A percentile compares a stretch with the other conserved stretches of the same genome.
Evolutionary conservation across 2,329 filamentous ascomycete species (phyloP).

Genomic region (Fusarium newnesense): DNA sequence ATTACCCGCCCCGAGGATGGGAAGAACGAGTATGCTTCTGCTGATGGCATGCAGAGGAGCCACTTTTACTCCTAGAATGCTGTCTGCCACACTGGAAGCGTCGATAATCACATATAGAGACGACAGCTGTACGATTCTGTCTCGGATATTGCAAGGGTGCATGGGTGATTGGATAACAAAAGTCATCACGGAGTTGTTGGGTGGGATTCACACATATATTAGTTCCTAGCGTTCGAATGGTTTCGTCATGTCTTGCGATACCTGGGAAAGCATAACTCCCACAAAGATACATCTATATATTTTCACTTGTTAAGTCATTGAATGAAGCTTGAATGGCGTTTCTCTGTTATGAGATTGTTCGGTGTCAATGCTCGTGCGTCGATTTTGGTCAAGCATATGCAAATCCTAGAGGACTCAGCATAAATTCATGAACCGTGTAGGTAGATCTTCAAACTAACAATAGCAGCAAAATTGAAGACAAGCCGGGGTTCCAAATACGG

Average conservation of each 20-base stretch:
- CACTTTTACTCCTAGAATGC: slow-evolving; percentile 64
- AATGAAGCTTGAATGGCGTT: not conserved
- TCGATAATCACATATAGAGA: slow-evolving; percentile 10
- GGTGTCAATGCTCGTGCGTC: not conserved
- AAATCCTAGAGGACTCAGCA: not conserved
- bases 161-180: slow-evolving; percentile 43
- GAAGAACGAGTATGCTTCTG: slow-evolving; percentile 64
- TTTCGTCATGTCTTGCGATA: slow-evolving; percentile 29
- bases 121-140: slow-evolving; percentile 36
- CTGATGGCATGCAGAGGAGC: slow-evolving; percentile 67
- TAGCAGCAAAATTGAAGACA: not conserved
- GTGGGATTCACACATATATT: slow-evolving; percentile 32
- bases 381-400: not conserved
- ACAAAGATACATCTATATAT: slow-evolving; percentile 17
- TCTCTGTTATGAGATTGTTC: not conserved
- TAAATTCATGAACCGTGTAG: not conserved
- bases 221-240: slow-evolving; percentile 40
- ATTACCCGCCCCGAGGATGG: slow-evolving; percentile 51
- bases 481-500: not conserved
- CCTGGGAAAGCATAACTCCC: slow-evolving; percentile 7
- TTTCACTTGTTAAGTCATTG: slow-evolving; percentile 19
- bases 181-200: slow-evolving; percentile 42
- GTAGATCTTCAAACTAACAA: not conserved
- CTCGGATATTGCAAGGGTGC: slow-evolving; percentile 28
- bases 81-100: not conserved